These are phyloP conservation scores for Mallotus nudiflorus DNA, from an alignment of 345 rosid genomes.

Conservation along the genomic window DNA sequence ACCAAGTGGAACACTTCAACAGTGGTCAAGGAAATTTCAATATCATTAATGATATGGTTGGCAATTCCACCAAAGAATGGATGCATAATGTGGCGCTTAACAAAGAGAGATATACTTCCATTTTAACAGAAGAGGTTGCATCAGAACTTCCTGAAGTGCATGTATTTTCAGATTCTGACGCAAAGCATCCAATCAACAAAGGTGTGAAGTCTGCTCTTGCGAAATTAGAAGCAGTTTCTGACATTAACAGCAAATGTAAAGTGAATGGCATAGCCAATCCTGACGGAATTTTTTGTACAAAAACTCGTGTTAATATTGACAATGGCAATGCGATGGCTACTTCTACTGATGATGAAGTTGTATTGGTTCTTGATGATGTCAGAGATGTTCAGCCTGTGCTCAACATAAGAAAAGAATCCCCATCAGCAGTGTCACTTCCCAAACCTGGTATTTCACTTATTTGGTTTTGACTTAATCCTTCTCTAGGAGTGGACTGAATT, in stretches of 20 bases:
- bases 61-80: slow-evolving; percentile 16
- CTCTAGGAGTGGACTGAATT: no score
- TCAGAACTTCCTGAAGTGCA: slow-evolving; percentile 20
- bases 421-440: slow-evolving; percentile 29
- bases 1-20: slow-evolving; percentile 27
- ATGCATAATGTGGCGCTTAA: not conserved
- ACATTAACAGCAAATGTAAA: slow-evolving; percentile 17
- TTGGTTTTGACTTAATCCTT: slow-evolving; percentile 1
- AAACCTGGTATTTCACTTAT: slow-evolving; percentile 50
- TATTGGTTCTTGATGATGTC: slow-evolving; percentile 23
- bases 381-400: slow-evolving; percentile 32
- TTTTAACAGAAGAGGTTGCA: slow-evolving; percentile 18
- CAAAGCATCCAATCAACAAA: slow-evolving; percentile 19
- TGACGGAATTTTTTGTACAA: slow-evolving; percentile 18
- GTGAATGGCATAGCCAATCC: not conserved
- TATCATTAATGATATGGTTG: slow-evolving; percentile 4
- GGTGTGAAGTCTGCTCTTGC: slow-evolving; percentile 17
- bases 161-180: slow-evolving; percentile 27
- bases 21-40: slow-evolving; percentile 25
- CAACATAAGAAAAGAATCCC: slow-evolving; percentile 54
- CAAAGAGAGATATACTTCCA: slow-evolving; percentile 13
- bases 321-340: slow-evolving; percentile 20
- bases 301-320: slow-evolving; percentile 15
- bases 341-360: slow-evolving; percentile 36
- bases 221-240: slow-evolving; percentile 17